Percentiles rank a stretch among this genome's conserved stretches.
Evolutionary conservation across 495 filamentous ascomycete genomes (phyloP).

Genomic region (Penicillium desertorum): DNA sequence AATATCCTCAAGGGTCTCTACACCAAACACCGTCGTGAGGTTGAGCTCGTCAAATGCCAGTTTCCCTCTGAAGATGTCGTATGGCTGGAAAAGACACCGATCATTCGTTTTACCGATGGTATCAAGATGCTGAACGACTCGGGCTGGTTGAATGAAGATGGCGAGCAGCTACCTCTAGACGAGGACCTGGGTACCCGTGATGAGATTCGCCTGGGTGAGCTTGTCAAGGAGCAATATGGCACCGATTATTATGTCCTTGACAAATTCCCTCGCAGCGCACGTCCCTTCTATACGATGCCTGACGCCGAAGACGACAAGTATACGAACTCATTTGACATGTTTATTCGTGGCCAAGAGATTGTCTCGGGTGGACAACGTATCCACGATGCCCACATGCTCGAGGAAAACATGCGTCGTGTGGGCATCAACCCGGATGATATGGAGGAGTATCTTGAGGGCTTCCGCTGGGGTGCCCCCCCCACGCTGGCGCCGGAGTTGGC

Average conservation of each 20-base stretch:
- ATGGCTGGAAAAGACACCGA: constrained; percentile 81
- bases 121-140: constrained; percentile 78
- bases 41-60: constrained; percentile 63
- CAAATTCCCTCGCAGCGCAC: constrained; percentile 81
- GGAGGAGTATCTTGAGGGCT: constrained; percentile 86
- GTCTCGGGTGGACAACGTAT: constrained; percentile 90
- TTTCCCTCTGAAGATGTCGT: constrained; percentile 66
- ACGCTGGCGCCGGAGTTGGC: constrained; percentile 88
- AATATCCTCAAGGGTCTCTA: constrained; percentile 75
- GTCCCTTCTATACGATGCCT: constrained; percentile 94
- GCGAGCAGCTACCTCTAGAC: constrained; percentile 60
- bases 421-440: constrained; percentile 75
- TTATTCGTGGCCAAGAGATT: constrained; percentile 91
- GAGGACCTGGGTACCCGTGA: constrained; percentile 83
- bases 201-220: constrained; percentile 78
- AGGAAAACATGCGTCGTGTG: constrained; percentile 69
- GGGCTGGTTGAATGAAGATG: constrained; percentile 75
- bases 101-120: constrained; percentile 77
- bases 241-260: constrained; percentile 95
- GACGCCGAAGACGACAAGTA: constrained; percentile 67
- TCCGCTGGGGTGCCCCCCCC: constrained; percentile 87
- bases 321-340: constrained; percentile 96
- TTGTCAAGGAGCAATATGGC: constrained; percentile 81
- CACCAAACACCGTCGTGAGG: constrained; percentile 63
- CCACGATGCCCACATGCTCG: constrained; percentile 72